Conservation (phyloP, 139 green algal genomes). For the Desmodesmus armatus region DNA sequence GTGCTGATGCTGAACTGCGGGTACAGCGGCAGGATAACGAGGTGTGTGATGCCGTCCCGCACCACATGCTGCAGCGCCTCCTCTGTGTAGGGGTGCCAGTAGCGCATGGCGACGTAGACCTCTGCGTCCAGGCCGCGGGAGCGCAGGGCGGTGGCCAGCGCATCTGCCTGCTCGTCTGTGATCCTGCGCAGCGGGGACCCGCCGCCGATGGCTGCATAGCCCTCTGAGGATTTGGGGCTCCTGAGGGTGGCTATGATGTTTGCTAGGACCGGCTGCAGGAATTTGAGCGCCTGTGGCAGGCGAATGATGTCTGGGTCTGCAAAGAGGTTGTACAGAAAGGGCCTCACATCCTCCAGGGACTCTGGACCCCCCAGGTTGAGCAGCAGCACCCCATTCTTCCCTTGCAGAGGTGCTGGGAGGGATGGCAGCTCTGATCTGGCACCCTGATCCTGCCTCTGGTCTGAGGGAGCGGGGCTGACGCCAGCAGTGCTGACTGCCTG, state of each 20-base stretch:
- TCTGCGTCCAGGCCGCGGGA: slow-evolving; percentile 51
- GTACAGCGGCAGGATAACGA: slow-evolving; percentile 95
- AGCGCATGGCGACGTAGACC: slow-evolving; percentile 99
- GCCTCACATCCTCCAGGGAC: slow-evolving; percentile 95
- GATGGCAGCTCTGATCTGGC: no score
- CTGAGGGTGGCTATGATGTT: slow-evolving; percentile 85
- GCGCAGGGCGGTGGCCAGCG: slow-evolving; percentile 73
- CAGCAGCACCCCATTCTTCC: slow-evolving; percentile 94
- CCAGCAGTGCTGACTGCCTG: no score
- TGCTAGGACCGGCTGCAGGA: slow-evolving; percentile 90
- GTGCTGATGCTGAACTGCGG: slow-evolving; percentile 98
- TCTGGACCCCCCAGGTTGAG: slow-evolving; percentile 98
- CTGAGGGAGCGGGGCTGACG: no score
- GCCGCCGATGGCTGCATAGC: slow-evolving; percentile 96
- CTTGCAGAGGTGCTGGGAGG: no score
- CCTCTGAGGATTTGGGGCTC: slow-evolving; percentile 90
- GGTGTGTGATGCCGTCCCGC: slow-evolving; percentile 44
- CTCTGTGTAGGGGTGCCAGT: slow-evolving; percentile 99
- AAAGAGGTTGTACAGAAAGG: slow-evolving; percentile 99
- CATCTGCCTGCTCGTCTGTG: slow-evolving; percentile 93
- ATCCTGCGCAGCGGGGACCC: slow-evolving; percentile 94
- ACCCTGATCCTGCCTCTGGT: no score
- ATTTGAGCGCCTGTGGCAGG: slow-evolving; percentile 64
- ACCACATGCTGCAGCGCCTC: slow-evolving; percentile 86
- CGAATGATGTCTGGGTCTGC: slow-evolving; percentile 97